phyloP scores from a whole-genome alignment of 1,284 basidiomycete genomes.

The Trametes versicolor region DNA sequence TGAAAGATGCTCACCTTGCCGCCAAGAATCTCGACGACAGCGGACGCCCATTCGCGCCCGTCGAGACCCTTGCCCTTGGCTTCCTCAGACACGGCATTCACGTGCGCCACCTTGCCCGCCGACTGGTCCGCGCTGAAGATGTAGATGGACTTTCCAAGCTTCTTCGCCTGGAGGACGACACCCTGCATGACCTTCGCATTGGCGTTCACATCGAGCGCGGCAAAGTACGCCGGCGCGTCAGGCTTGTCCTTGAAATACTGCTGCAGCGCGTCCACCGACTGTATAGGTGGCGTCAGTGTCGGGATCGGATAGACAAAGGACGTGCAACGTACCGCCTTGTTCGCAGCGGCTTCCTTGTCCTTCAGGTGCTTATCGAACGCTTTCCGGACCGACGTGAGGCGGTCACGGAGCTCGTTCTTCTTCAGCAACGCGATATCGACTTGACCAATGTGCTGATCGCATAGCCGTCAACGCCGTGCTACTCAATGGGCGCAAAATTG shows the following conservation, averaged over 20 bases:
- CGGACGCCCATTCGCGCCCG: slow-evolving; percentile 86
- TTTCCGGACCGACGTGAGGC: slow-evolving; percentile 78
- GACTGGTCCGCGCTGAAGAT: slow-evolving; percentile 84
- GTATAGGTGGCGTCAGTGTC: slow-evolving; percentile 10
- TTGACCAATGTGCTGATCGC: slow-evolving; percentile 83
- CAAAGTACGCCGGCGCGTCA: slow-evolving; percentile 75
- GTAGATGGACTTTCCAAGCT: slow-evolving; percentile 87
- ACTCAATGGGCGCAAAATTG: background rate
- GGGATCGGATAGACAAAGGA: background rate
- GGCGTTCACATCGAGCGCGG: slow-evolving; percentile 77
- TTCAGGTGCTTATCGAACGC: slow-evolving; percentile 89
- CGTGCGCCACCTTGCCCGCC: slow-evolving; percentile 85
- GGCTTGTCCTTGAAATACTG: slow-evolving; percentile 83
- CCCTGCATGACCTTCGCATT: slow-evolving; percentile 87
- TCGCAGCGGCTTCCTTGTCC: slow-evolving; percentile 81
- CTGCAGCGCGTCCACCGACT: slow-evolving; percentile 79
- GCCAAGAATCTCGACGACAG: slow-evolving; percentile 80
- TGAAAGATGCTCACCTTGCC: slow-evolving; percentile 74
- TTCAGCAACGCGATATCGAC: slow-evolving; percentile 88
- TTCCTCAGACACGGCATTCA: slow-evolving; percentile 82
- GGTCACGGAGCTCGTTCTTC: slow-evolving; percentile 86
- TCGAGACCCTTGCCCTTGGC: slow-evolving; percentile 75
- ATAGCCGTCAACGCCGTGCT: background rate
- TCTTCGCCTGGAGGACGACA: slow-evolving; percentile 80
- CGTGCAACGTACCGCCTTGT: slow-evolving; percentile 74